Evolutionary conservation across 352 stramenopile species (phyloP).

Genomic region (Elongisporangium anandrum): DNA sequence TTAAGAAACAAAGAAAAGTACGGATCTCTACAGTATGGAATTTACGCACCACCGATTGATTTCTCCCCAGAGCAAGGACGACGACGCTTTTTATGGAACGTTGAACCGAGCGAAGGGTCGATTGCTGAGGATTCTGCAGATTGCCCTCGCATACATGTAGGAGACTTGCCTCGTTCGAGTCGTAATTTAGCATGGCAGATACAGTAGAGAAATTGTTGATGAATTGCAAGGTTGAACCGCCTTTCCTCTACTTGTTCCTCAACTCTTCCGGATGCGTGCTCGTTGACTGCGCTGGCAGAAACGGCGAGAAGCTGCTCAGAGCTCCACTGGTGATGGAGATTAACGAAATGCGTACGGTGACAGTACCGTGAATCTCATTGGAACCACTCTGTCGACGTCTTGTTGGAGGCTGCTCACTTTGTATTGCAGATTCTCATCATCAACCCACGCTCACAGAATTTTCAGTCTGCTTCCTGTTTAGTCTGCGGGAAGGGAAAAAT

Average conservation of each 20-base stretch:
- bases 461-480: neutral
- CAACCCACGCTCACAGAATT: neutral
- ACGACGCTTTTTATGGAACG: neutral
- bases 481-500: neutral
- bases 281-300: neutral
- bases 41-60: neutral
- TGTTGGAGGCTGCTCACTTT: neutral
- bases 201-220: neutral
- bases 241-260: neutral
- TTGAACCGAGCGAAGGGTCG: neutral
- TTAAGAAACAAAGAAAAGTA: conserved; percentile 4
- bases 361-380: neutral
- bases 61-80: neutral
- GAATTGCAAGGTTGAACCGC: neutral
- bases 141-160: neutral
- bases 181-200: neutral
- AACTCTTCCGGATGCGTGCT: neutral
- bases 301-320: neutral
- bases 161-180: neutral
- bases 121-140: neutral
- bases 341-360: neutral
- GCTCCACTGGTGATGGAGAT: neutral
- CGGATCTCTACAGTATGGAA: neutral
- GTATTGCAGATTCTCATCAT: neutral
- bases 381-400: neutral